Conservation (phyloP, 176 grass and related monocot genomes). For the Coix lacrymajobi region DNA sequence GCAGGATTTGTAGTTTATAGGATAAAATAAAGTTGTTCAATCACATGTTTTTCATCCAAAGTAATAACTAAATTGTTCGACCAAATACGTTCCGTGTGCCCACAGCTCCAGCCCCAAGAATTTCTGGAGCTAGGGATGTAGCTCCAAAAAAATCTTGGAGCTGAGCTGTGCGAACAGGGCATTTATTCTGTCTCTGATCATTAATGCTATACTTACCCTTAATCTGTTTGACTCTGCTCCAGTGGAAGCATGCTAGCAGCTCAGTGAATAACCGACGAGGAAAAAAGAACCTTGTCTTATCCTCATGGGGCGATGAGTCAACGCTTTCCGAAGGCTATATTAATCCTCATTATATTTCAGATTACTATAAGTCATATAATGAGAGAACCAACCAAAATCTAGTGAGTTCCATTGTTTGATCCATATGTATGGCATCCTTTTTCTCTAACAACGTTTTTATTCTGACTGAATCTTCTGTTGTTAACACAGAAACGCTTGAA, state of each 20-base stretch:
- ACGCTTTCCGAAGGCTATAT: slow-evolving; percentile 88
- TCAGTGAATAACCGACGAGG: slow-evolving; percentile 84
- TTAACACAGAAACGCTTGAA: slow-evolving; percentile 72
- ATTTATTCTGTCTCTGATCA: slow-evolving; percentile 13
- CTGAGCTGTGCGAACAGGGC: background rate
- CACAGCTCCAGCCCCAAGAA: background rate
- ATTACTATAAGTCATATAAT: slow-evolving; percentile 65
- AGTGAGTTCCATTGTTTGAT: slow-evolving; percentile 44
- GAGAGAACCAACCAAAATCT: slow-evolving; percentile 88
- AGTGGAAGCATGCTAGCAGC: slow-evolving; percentile 72
- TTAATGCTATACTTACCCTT: slow-evolving; percentile 7
- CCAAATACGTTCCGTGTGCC: background rate
- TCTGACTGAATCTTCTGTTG: slow-evolving; percentile 9
- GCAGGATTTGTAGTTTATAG: background rate
- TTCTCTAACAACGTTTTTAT: background rate
- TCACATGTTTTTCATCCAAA: background rate
- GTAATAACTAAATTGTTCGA: background rate
- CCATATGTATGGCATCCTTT: background rate
- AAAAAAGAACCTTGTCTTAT: slow-evolving; percentile 92
- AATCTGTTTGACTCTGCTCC: slow-evolving; percentile 17
- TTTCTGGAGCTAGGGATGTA: background rate
- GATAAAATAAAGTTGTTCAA: background rate
- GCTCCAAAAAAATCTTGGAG: background rate
- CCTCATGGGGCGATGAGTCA: slow-evolving; percentile 93
- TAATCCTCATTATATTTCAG: slow-evolving; percentile 77